Conservation (phyloP, 352 stramenopile species). For the Phytophthora litchii region DNA sequence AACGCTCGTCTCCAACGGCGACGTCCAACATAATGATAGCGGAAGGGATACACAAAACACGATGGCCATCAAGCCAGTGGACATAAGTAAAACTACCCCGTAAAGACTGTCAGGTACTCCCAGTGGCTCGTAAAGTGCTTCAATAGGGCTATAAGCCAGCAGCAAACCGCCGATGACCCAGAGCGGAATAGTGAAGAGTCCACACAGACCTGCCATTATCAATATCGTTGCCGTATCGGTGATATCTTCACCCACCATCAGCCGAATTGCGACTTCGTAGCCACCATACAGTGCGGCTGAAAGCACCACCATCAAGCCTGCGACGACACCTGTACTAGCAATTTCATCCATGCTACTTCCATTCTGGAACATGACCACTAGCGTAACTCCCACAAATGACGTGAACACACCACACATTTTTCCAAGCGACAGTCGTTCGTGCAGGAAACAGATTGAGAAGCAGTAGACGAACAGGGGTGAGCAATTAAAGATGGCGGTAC, state of each 20-base stretch:
- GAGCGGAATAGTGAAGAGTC: slow-evolving; percentile 52
- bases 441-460: slow-evolving; percentile 65
- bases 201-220: slow-evolving; percentile 48
- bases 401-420: slow-evolving; percentile 55
- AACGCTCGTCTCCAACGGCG: slow-evolving; percentile 59
- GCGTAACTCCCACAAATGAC: slow-evolving; percentile 51
- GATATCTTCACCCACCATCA: slow-evolving; percentile 43
- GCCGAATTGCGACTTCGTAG: slow-evolving; percentile 57
- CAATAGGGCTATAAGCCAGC: slow-evolving; percentile 39
- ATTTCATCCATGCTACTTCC: slow-evolving; percentile 33
- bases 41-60: slow-evolving; percentile 51
- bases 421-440: slow-evolving; percentile 40
- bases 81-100: slow-evolving; percentile 37
- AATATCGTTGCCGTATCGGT: slow-evolving; percentile 55
- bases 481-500: slow-evolving; percentile 64
- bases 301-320: slow-evolving; percentile 50
- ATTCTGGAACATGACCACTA: slow-evolving; percentile 56
- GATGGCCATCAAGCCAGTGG: slow-evolving; percentile 42
- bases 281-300: slow-evolving; percentile 51
- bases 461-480: slow-evolving; percentile 70
- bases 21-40: slow-evolving; percentile 58
- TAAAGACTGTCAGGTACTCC: slow-evolving; percentile 38
- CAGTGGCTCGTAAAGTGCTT: slow-evolving; percentile 48
- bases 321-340: slow-evolving; percentile 36
- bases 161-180: slow-evolving; percentile 48